Conservation (phyloP, 1,284 basidiomycete species). For the Golubevia sp. region DNA sequence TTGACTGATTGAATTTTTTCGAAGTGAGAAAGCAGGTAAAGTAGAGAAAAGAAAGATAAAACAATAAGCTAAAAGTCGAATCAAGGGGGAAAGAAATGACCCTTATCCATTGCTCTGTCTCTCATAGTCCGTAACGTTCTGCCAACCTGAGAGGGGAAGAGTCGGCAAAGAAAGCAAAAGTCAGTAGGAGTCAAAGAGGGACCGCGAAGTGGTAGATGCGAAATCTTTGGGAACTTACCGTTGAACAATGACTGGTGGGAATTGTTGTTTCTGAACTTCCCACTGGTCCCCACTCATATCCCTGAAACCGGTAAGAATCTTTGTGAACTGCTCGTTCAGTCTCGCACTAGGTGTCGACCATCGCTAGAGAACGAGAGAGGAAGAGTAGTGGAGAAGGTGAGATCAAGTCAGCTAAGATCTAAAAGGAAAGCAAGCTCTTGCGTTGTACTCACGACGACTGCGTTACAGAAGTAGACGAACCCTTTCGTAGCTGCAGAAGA, state of each 20-base stretch:
- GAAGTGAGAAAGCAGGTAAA: too few relatives aligned
- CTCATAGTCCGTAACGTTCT: too few relatives aligned
- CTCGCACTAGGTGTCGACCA: neutral
- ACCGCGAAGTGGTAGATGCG: neutral
- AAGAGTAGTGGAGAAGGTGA: constrained; percentile 28
- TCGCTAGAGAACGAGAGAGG: neutral
- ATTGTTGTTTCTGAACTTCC: constrained; percentile 47
- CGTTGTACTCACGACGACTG: constrained; percentile 26
- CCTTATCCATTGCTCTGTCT: too few relatives aligned
- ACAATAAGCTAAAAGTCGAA: too few relatives aligned
- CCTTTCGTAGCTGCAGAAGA: constrained; percentile 20
- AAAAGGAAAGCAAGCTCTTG: neutral
- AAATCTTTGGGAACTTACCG: neutral
- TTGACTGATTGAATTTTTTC: too few relatives aligned
- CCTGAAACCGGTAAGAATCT: neutral
- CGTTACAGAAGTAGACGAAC: constrained; percentile 60
- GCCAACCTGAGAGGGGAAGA: too few relatives aligned
- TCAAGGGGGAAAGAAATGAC: too few relatives aligned
- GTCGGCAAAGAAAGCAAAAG: too few relatives aligned
- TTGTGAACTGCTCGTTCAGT: neutral
- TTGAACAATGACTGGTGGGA: constrained; percentile 45
- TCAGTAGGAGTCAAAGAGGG: too few relatives aligned
- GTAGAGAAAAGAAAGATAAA: too few relatives aligned
- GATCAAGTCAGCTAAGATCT: constrained; percentile 27
- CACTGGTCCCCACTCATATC: constrained; percentile 11